Evolutionary conservation across 306 rosid species (phyloP), one percentile per base, ranked within the genome.

Genomic region (Malus domestica): DNA sequence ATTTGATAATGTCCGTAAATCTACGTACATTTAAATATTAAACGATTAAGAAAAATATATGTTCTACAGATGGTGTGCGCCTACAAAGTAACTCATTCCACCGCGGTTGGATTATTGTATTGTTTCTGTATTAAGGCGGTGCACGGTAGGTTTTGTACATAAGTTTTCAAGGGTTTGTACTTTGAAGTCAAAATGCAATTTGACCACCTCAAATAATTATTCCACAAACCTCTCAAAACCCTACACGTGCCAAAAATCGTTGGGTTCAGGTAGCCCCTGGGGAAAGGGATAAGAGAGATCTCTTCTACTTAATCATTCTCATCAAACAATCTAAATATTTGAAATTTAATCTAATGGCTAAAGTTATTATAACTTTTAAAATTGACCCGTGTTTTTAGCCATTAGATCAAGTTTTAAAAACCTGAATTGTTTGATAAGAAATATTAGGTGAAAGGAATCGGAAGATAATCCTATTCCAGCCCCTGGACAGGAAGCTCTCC

Each of bases 291-390:
- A 5, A 5, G 5, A 0, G 33, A 32, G 5, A 32, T 32, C 0
- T 0, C 0, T 32, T 32, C 5, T 0, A 32, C 0, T 0, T 32
- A 32, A 32, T 32, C 33, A 0, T 32, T 0, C 0, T 32, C 5
- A 32, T 32, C 5, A 32, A 4, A 32, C 1, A 32, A 32, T 4
- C 29, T 27, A 2, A 2, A 27, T 3, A 1, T 27, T 2, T 27
- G 27, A 27, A 32, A 32, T 4, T 32, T 32, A 3, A 32, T 32
- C 3, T 0, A 32, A 32, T 0, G 33, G 1, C 0, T 32, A 32
- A 32, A 32, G 3, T 32, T 32, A 4, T 32, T 4, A 0, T 32
- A 32, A 32, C 5, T 32, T 32, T 32, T 4, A 32, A 0, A 32
- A 0, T 32, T 0, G 5, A 4, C 3, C 5, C 33, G 5, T 32